Conservation (phyloP, 371 early-diverging fungal species). For the Chytridium lagenaria region DNA sequence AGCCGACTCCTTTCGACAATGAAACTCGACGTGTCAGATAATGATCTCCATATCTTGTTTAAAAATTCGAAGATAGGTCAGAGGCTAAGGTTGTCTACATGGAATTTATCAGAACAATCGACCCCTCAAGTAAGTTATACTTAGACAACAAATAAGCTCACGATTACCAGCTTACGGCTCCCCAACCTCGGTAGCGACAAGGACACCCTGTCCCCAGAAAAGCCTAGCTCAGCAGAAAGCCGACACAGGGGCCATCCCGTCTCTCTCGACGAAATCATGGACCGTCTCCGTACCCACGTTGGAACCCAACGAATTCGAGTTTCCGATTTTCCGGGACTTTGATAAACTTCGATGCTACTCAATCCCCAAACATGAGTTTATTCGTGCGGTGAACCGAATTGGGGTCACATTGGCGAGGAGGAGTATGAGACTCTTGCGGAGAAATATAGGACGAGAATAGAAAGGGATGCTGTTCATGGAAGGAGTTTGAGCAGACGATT, state of each 20-base stretch:
- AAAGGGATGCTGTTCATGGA: constrained; percentile 52
- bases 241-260: no score
- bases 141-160: no score
- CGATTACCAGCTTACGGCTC: no score
- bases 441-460: constrained; percentile 40
- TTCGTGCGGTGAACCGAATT: constrained; percentile 52
- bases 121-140: constrained; percentile 55
- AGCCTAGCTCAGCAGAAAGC: no score
- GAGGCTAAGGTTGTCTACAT: constrained; percentile 53
- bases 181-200: no score
- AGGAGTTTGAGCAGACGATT: constrained; percentile 54
- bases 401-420: constrained; percentile 39
- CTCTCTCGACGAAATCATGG: constrained; percentile 28
- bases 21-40: constrained; percentile 52
- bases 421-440: constrained; percentile 50
- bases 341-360: constrained; percentile 57
- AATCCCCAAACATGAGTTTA: constrained; percentile 56
- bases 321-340: constrained; percentile 56
- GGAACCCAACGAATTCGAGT: constrained; percentile 51
- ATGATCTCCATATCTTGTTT: constrained; percentile 56
- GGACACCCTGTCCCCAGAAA: no score
- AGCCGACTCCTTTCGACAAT: constrained; percentile 53
- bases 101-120: constrained; percentile 54
- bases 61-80: constrained; percentile 50
- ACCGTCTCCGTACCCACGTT: constrained; percentile 43